These are phyloP conservation scores for Phaffia tasmanica DNA, from an alignment of 768 basidiomycete species.

Conservation along the genomic window DNA sequence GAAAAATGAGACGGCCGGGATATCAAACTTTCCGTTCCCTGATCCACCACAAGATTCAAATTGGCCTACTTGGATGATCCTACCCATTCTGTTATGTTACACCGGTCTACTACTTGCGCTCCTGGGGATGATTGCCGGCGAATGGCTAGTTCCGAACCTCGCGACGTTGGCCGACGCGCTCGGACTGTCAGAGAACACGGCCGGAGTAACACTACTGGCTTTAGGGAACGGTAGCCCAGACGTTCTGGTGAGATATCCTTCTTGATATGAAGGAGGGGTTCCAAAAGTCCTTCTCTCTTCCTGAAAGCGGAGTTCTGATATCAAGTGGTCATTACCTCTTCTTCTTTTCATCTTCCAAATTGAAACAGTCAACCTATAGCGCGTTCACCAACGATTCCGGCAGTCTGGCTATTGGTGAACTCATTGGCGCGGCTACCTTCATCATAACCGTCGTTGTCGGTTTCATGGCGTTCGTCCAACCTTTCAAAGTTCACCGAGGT, in stretches of 20 bases:
- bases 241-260: not conserved
- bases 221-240: slow-evolving; percentile 48
- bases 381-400: slow-evolving; percentile 78
- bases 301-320: not conserved
- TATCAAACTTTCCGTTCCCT: slow-evolving; percentile 20
- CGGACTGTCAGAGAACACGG: slow-evolving; percentile 81
- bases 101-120: slow-evolving; percentile 17
- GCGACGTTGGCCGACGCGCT: slow-evolving; percentile 75
- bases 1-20: not conserved
- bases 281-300: not conserved
- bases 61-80: not conserved
- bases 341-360: not conserved
- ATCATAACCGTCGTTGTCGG: slow-evolving; percentile 94
- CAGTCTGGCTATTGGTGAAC: slow-evolving; percentile 82
- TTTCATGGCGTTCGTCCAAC: slow-evolving; percentile 93
- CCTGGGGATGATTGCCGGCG: slow-evolving; percentile 25
- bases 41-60: slow-evolving; percentile 9
- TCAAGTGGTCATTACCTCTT: not conserved
- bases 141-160: slow-evolving; percentile 89
- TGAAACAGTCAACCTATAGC: slow-evolving; percentile 61
- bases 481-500: slow-evolving; percentile 67
- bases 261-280: not conserved
- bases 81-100: slow-evolving; percentile 14
- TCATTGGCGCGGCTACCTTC: slow-evolving; percentile 89
- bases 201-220: slow-evolving; percentile 91